Evolutionary conservation across 352 stramenopile species (phyloP).

Genomic region (Phytophthora melonis): DNA sequence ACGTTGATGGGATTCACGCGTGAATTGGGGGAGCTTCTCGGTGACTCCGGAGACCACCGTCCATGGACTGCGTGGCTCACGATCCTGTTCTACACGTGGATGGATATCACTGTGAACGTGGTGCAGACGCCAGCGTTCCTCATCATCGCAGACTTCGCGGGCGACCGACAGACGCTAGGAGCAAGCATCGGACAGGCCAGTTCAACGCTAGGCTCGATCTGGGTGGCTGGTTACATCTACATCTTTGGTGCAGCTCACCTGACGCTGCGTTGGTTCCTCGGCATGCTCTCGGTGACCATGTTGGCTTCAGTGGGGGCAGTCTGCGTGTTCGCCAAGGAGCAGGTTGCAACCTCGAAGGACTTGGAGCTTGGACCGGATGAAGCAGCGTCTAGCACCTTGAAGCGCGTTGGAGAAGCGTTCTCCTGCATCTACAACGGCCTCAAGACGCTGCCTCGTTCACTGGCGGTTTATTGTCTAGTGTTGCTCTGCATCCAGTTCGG

Average conservation of each 20-base stretch:
- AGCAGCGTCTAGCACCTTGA: conserved; percentile 23
- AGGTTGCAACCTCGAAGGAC: conserved; percentile 34
- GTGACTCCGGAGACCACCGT: conserved; percentile 54
- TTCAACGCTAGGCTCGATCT: conserved; percentile 69
- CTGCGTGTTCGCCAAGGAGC: conserved; percentile 68
- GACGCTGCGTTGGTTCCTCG: conserved; percentile 72
- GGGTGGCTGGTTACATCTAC: conserved; percentile 80
- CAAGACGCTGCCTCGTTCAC: conserved; percentile 45
- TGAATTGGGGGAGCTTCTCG: conserved; percentile 68
- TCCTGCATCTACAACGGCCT: conserved; percentile 55
- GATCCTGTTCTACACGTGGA: conserved; percentile 85
- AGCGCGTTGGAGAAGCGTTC: conserved; percentile 52
- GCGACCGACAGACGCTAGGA: conserved; percentile 71
- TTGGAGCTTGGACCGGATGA: conserved; percentile 28
- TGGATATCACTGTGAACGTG: conserved; percentile 86
- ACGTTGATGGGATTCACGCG: conserved; percentile 75
- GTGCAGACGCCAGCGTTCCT: conserved; percentile 77
- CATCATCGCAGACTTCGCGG: conserved; percentile 81
- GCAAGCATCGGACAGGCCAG: conserved; percentile 69
- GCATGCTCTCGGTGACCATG: conserved; percentile 79
- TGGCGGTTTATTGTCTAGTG: conserved; percentile 65
- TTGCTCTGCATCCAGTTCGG: conserved; percentile 66
- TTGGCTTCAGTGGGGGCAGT: conserved; percentile 58
- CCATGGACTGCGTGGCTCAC: conserved; percentile 68
- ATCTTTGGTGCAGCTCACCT: conserved; percentile 73